Base-by-base conservation (phyloP, 1,284 basidiomycete species). In the Thelephora terrestris region DNA sequence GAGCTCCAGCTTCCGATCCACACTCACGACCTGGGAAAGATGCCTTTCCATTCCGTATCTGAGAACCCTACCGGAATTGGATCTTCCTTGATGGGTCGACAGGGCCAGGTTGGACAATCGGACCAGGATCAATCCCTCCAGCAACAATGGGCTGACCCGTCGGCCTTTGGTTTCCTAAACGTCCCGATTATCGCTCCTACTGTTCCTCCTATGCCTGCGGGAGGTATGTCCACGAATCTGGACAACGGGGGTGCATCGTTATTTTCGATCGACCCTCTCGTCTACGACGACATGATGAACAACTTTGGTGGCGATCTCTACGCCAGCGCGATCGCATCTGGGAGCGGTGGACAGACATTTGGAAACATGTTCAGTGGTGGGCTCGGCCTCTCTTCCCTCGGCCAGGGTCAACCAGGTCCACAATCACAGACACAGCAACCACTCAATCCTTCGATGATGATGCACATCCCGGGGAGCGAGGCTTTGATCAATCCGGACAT, bases 1-100 rank as follows among this genome's bases (percentile, higher is more conserved):
- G 45, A 51, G 48, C 61, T 38, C 62, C 63, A 46, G 43, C 62
- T 81, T 2, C 81, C 81, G 0, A 65, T 79, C 36, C 78, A 79
- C 54, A 81, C 73, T 55, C 69, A 79, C 45, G 79, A 83, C 42
- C 64, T 84, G 2, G 79, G 71, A 1, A 63, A 72, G 20, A 57
- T 78, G 4, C 78, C 81, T 0, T 49, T 78, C n/a, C 73, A 78
- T 50, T 57, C 61, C 7, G 55, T 53, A 2, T 54, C 54, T 36
- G 6, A 39, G 43, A 46, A 47, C 17, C 29, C 29, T 32, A n/a
- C 48, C 12, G 48, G 37, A 14, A 27, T 24, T 39, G 27, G 27
- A 18, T 25, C 20, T 29, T 21, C 32, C 7, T n/a, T 16, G 21
- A 46, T 35, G 24, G 34, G 7, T 36, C 20, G 20, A 16, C 35